A percentile compares a stretch with the other conserved stretches of the same genome.
Evolutionary conservation across 495 filamentous ascomycete species (phyloP).

Genomic region (Tuber brumale): DNA sequence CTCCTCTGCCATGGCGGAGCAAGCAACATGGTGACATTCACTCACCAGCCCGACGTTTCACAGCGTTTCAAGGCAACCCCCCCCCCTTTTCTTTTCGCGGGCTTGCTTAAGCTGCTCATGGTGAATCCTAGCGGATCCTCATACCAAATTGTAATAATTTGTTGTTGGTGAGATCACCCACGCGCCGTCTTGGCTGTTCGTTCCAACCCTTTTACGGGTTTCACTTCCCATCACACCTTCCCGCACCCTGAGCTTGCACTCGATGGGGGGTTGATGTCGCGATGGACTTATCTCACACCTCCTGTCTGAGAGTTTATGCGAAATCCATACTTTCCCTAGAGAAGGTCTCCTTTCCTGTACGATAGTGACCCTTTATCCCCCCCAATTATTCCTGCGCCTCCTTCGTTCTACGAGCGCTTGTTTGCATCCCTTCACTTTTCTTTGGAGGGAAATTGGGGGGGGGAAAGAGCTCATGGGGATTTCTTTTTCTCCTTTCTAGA

Average conservation of each 20-base stretch:
- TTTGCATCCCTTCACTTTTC: background rate
- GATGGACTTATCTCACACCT: background rate
- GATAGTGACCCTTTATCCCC: background rate
- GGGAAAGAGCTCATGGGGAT: background rate
- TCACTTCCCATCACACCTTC: slow-evolving; percentile 1
- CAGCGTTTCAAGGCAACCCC: background rate
- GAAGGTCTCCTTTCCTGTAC: background rate
- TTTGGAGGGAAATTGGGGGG: background rate
- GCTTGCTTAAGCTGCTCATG: background rate
- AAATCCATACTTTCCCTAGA: background rate
- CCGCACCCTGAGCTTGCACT: background rate
- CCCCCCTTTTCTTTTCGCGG: background rate
- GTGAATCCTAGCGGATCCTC: background rate
- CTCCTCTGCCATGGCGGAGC: background rate
- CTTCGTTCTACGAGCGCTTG: slow-evolving; percentile 1
- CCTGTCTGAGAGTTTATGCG: background rate
- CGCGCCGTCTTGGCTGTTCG: background rate
- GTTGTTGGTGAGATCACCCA: background rate
- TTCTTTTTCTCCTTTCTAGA: background rate
- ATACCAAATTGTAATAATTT: background rate
- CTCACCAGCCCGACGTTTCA: background rate
- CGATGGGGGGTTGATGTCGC: background rate
- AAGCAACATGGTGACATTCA: background rate
- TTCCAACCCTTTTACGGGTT: background rate
- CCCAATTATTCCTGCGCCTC: background rate